Percentiles rank a stretch among this genome's conserved stretches.
These are phyloP conservation scores for Amanita rimosa DNA, from an alignment of 768 basidiomycete genomes.

Conservation along the genomic window DNA sequence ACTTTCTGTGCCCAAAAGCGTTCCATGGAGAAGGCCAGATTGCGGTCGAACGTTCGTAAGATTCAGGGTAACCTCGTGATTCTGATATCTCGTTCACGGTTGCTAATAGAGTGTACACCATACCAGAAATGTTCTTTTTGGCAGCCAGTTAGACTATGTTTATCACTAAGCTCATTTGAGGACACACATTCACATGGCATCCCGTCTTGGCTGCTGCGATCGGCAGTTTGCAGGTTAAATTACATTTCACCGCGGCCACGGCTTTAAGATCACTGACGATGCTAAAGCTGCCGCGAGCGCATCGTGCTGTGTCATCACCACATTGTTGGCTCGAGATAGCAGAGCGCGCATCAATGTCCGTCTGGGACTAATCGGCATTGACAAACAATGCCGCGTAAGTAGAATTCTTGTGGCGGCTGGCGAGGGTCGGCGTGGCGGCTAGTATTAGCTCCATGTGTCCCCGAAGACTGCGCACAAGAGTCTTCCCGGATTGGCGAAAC, in stretches of 20 bases:
- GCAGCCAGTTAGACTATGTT: constrained; percentile 20
- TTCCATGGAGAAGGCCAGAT: constrained; percentile 15
- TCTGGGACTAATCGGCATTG: not conserved
- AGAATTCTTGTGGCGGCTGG: not conserved
- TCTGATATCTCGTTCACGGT: not conserved
- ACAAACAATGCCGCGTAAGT: not conserved
- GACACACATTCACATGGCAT: constrained; percentile 4
- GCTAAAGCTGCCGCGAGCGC: constrained; percentile 21
- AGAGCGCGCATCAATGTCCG: constrained; percentile 8
- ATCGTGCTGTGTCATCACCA: constrained; percentile 16
- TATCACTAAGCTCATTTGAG: constrained; percentile 14
- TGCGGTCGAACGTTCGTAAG: constrained; percentile 35
- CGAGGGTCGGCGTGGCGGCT: not conserved
- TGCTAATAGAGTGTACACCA: constrained; percentile 7
- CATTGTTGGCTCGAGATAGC: constrained; percentile 18
- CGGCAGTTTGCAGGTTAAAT: not conserved
- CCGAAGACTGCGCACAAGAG: not conserved
- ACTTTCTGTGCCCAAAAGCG: not conserved
- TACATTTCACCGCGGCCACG: constrained; percentile 9
- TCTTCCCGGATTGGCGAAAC: not conserved
- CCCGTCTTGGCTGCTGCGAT: not conserved
- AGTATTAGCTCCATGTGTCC: not conserved
- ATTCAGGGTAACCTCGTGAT: constrained; percentile 21
- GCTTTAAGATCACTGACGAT: constrained; percentile 36
- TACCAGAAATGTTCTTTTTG: constrained; percentile 18